Evolutionary conservation across 495 filamentous ascomycete species (phyloP), one percentile per base, ranked within the genome.

Genomic region (Beverwykella pulmonaria): DNA sequence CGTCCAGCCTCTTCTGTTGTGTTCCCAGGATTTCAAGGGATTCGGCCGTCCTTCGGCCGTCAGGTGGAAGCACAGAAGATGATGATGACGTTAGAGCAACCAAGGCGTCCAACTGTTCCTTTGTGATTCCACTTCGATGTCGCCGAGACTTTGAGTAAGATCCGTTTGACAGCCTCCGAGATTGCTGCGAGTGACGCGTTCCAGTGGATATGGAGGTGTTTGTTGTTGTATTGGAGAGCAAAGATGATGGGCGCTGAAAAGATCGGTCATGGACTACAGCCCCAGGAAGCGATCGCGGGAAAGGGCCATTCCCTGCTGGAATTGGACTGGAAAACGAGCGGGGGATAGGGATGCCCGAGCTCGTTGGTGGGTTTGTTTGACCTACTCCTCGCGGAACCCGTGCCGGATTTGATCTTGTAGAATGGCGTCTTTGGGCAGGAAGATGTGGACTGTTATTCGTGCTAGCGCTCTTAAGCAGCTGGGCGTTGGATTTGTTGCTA

Each of bases 91-190:
- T 67, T 17, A 61, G 49, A 8, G 63, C 63, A 17, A 46, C 48
- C 32, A 67, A 26, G 19, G 56, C 63, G 17, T 53, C 56, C 2
- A 67, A 57, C 29, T 67, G 56, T 30, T 67, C 63, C 29, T 67
- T 23, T 22, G 65, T 61, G 19, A 57, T 39, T 7, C 32, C 34
- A 12, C 17, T 34, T 17, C 34, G 49, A 39, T 61, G 27, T 15
- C 58, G 32, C 17, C 22, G 23, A 53, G 29, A 53, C 26, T 20
- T 48, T 10, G 22, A 5, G 23, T 23, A n/a, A 52, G 22, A 10
- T 2, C 22, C n/a, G 19, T 19, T 29, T 29, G 48, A 5, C 3
- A 23, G n/a, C 26, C 19, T 54, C 25, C 52, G 34, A 8, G 54
- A 27, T 25, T 44, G 29, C 12, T 14, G 26, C 32, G 32, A 14